Evolutionary conservation across 148 eudicot species (phyloP), one percentile per base, ranked within the genome.

Genomic region (Camellia granthamiana): DNA sequence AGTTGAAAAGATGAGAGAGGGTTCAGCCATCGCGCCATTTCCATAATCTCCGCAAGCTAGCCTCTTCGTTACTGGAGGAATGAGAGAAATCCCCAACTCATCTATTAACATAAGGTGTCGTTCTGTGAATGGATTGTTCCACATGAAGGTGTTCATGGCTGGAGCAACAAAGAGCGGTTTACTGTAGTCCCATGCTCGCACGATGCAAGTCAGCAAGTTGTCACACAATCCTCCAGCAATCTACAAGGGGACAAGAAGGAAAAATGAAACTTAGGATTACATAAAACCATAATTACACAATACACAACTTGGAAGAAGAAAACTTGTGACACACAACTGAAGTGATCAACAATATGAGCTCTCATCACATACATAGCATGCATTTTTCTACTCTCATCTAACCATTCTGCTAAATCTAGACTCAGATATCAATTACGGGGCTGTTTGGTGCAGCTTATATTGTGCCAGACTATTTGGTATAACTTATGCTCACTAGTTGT

Each of bases 1-100:
- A 41, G 97, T 95, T 52, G 94, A 88, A 84, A 86, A 88, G 75
- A 95, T 95, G 74, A 91, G 88, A 65, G 95, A 90, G 49, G 97
- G 99, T 79, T 93, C 99, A 67, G 99, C 99, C 99, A 93, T 96
- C 1, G 97, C 99, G 42, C 98, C 99, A 81, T 90, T 93, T 0
- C 99, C 99, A 61, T 92, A 93, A 68, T 95, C 99, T 75, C 97
- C 98, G 65, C 99, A 93, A 44, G 98, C 99, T 2, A 95, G 92
- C 84, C 93, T 90, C 88, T 93, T 93, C 13, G 91, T 80, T 43
- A 95, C 98, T 0, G 97, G 99, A 43, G 97, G 97, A 63, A 96
- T 93, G 63, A 96, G 85, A 30, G 90, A 81, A 70, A 93, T 90
- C 8, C 97, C 98, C 54, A 95, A 92, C 52, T 95, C 98, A 69